Evolutionary conservation across 2,329 filamentous ascomycete genomes (phyloP).

Genomic region (Apiospora pterosperma): DNA sequence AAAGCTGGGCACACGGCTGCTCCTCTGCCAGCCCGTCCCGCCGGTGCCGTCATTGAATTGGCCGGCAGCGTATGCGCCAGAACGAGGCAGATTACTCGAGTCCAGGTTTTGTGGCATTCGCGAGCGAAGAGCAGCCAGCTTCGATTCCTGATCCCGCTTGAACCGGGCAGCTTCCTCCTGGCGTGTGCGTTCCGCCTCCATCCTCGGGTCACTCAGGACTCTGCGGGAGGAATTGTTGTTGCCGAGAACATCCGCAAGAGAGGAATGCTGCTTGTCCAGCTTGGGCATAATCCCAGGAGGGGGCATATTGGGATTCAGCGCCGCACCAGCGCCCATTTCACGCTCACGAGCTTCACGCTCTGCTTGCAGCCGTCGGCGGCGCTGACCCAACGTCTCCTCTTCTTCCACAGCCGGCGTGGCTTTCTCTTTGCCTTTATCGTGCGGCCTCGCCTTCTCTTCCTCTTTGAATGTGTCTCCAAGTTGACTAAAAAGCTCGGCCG

Average conservation of each 20-base stretch:
- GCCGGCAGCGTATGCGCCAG: constrained; percentile 48
- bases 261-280: constrained; percentile 38
- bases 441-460: constrained; percentile 31
- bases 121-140: constrained; percentile 43
- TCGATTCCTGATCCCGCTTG: constrained; percentile 41
- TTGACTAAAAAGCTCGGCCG: constrained; percentile 64
- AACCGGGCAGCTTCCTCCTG: constrained; percentile 39
- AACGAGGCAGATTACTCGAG: constrained; percentile 25
- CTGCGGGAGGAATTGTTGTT: constrained; percentile 36
- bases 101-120: constrained; percentile 46
- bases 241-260: constrained; percentile 56
- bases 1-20: neutral
- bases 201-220: constrained; percentile 37
- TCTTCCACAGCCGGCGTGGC: constrained; percentile 40
- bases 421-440: constrained; percentile 26
- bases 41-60: constrained; percentile 52
- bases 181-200: constrained; percentile 37
- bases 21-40: constrained; percentile 27
- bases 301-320: constrained; percentile 14
- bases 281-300: constrained; percentile 27
- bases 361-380: constrained; percentile 69
- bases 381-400: constrained; percentile 77
- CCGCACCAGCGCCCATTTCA: constrained; percentile 42
- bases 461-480: constrained; percentile 50
- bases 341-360: constrained; percentile 61